Conservation (phyloP, 73 alveolate species). For the Loxodes magnus region DNA sequence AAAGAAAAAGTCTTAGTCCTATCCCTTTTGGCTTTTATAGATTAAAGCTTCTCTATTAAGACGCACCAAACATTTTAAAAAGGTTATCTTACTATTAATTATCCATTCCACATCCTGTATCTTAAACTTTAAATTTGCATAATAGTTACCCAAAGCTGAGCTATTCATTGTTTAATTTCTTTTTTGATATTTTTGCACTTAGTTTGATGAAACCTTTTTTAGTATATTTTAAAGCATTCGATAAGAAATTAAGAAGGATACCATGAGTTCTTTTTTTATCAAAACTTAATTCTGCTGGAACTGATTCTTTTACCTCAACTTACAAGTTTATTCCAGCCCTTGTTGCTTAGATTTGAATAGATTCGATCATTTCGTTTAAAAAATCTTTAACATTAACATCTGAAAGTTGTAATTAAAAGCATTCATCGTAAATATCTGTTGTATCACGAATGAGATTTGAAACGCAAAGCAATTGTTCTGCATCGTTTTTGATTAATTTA, state of each 20-base stretch:
- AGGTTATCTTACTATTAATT: neutral
- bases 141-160: neutral
- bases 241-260: too few species aligned
- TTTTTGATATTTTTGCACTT: neutral
- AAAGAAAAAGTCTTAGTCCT: slow-evolving; percentile 10
- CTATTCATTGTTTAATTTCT: neutral
- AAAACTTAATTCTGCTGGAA: too few species aligned
- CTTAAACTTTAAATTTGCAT: neutral
- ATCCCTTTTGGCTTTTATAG: neutral
- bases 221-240: too few species aligned
- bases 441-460: neutral
- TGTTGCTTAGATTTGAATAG: too few species aligned
- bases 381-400: too few species aligned
- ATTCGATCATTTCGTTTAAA: too few species aligned
- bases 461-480: neutral
- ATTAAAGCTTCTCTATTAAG: neutral
- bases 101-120: slow-evolving; percentile 7
- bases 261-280: too few species aligned
- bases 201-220: too few species aligned
- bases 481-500: neutral
- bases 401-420: too few species aligned
- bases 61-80: neutral
- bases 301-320: too few species aligned
- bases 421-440: slow-evolving; percentile 4
- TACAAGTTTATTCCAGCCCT: too few species aligned